Conservation (phyloP, 805 yeast genomes). For the Peterozyma toletana region DNA sequence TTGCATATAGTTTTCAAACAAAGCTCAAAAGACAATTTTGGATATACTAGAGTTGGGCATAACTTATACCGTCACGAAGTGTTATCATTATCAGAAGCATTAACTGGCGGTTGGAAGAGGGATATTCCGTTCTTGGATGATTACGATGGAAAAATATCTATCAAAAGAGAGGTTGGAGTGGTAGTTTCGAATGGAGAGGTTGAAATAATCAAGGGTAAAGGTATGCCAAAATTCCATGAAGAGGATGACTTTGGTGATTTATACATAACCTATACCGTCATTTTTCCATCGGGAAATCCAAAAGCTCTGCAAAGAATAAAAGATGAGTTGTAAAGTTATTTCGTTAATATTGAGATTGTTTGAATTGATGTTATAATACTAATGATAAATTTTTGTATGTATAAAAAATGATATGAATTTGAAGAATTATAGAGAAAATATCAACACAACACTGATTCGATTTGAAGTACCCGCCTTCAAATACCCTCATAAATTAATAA, state of each 20-base stretch:
- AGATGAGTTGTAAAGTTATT: conserved; percentile 4
- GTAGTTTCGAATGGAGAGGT: conserved; percentile 53
- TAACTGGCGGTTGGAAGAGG: conserved; percentile 76
- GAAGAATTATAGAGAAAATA: too few relatives aligned
- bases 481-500: too few relatives aligned
- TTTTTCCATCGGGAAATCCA: conserved; percentile 32
- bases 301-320: conserved; percentile 1
- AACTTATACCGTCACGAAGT: conserved; percentile 78
- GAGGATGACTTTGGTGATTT: conserved; percentile 51
- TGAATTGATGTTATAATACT: too few relatives aligned
- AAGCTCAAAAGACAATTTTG: conserved; percentile 50
- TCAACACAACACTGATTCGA: too few relatives aligned
- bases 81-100: conserved; percentile 63
- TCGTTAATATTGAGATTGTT: too few relatives aligned
- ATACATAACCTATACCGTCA: conserved; percentile 39
- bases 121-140: conserved; percentile 60
- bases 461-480: too few relatives aligned
- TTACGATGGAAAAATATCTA: conserved; percentile 33
- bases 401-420: too few relatives aligned
- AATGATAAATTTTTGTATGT: too few relatives aligned
- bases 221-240: conserved; percentile 67
- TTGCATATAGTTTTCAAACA: conserved; percentile 58
- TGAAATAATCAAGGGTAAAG: conserved; percentile 65
- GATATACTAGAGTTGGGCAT: conserved; percentile 75
- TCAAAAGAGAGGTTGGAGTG: conserved; percentile 45